Conservation (phyloP, 805 yeast genomes). For the Ogataea pilisensis region DNA sequence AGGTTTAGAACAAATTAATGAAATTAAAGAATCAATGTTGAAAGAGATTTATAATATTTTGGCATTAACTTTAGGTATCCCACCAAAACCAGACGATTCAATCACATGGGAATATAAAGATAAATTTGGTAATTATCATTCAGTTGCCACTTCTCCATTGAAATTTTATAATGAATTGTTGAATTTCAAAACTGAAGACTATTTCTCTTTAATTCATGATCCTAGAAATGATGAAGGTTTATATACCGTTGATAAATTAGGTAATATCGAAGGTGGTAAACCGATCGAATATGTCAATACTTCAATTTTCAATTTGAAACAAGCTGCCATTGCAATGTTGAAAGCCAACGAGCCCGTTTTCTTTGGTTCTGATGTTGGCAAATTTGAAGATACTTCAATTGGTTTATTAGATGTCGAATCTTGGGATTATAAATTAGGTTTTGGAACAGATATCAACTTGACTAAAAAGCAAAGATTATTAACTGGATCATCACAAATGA, state of each 20-base stretch:
- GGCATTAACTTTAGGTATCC: conserved; percentile 69
- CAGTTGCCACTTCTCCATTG: conserved; percentile 56
- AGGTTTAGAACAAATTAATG: conserved; percentile 21
- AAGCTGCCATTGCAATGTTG: conserved; percentile 64
- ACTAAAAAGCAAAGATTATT: conserved; percentile 33
- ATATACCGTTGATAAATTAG: conserved; percentile 72
- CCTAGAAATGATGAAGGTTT: conserved; percentile 73
- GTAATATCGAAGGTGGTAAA: conserved; percentile 70
- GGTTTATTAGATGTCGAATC: conserved; percentile 73
- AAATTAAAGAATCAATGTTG: conserved; percentile 38
- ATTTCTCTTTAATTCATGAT: conserved; percentile 74
- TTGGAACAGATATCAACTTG: conserved; percentile 35
- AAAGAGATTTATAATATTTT: conserved; percentile 64
- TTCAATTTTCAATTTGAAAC: conserved; percentile 53
- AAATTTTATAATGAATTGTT: conserved; percentile 59
- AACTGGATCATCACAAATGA: conserved; percentile 59
- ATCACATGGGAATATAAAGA: conserved; percentile 75
- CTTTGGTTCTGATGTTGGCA: conserved; percentile 85
- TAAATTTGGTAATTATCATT: conserved; percentile 58
- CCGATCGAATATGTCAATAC: conserved; percentile 73
- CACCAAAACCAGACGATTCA: conserved; percentile 65
- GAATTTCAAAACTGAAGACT: conserved; percentile 44
- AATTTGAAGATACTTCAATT: conserved; percentile 53
- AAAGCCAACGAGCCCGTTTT: conserved; percentile 75
- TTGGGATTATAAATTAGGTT: conserved; percentile 63